Evolutionary conservation across 1,284 basidiomycete genomes (phyloP).

Genomic region (Rhodotorula glutinis): DNA sequence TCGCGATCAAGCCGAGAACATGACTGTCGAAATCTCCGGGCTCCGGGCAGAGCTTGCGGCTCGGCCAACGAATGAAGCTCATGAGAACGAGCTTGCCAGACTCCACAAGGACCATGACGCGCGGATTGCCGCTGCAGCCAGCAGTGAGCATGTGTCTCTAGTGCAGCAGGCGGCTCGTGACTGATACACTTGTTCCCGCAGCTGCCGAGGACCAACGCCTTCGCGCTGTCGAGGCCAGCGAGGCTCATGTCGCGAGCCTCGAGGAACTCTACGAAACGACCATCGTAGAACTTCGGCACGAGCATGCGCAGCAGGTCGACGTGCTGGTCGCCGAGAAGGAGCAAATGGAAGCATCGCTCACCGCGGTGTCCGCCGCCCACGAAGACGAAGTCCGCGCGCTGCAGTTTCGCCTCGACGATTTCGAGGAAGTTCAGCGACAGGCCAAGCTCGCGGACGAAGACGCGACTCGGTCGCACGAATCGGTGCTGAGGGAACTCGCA

Average conservation of each 20-base stretch:
- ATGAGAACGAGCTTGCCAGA: constrained; percentile 67
- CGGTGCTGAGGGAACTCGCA: background rate
- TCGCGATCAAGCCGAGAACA: constrained; percentile 74
- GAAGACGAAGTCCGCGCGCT: no score
- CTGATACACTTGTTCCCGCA: background rate
- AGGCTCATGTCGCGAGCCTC: background rate
- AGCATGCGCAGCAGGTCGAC: constrained; percentile 57
- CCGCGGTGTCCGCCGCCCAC: no score
- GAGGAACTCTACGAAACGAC: background rate
- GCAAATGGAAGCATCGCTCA: no score
- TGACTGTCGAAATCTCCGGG: constrained; percentile 76
- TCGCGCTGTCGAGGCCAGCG: background rate
- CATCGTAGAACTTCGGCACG: background rate
- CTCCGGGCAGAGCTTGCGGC: constrained; percentile 51
- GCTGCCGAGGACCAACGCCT: background rate
- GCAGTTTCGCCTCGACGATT: no score
- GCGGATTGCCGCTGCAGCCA: no score
- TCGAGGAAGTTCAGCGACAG: no score
- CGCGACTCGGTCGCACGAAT: background rate
- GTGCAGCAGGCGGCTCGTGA: no score
- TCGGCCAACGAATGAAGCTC: constrained; percentile 63
- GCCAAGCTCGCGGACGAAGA: background rate
- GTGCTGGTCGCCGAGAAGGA: constrained; percentile 54
- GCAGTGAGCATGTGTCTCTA: no score
- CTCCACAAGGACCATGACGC: constrained; percentile 11